A percentile compares a stretch with the other conserved stretches of the same genome.
phyloP scores from a whole-genome alignment of 2,329 filamentous ascomycete species.

The Claviceps arundinis region DNA sequence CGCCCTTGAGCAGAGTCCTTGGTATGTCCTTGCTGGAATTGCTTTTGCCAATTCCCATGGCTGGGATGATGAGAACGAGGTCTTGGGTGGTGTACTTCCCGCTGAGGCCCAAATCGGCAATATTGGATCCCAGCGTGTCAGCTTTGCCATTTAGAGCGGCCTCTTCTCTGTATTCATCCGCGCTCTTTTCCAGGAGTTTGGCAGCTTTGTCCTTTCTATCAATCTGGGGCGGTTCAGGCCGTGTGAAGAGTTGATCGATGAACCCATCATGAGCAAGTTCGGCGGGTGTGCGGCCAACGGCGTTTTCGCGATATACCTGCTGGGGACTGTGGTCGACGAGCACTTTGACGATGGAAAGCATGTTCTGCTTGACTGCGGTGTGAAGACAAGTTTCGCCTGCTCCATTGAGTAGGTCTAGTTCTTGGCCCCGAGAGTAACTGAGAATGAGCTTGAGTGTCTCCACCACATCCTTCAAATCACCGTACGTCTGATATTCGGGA shows the following conservation, averaged over 20 bases:
- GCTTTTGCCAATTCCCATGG: conserved; percentile 14
- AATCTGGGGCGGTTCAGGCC: conserved; percentile 6
- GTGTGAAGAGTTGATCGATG: conserved; percentile 24
- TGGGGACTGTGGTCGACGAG: conserved; percentile 43
- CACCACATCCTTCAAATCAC: conserved; percentile 18
- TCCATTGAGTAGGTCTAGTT: conserved; percentile 46
- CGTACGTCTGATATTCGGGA: conserved; percentile 10
- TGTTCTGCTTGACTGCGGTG: conserved; percentile 30
- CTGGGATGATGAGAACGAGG: conserved; percentile 13
- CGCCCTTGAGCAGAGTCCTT: conserved; percentile 8
- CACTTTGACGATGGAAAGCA: conserved; percentile 23
- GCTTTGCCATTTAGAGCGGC: conserved; percentile 6
- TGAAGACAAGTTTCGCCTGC: conserved; percentile 55
- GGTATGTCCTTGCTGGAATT: conserved; percentile 3
- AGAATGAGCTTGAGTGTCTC: conserved; percentile 37
- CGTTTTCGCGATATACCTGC: conserved; percentile 58
- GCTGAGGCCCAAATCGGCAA: conserved; percentile 15
- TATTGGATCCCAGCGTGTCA: conserved; percentile 10
- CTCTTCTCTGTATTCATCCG: background rate
- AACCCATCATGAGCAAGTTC: conserved; percentile 51
- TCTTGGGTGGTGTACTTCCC: conserved; percentile 15
- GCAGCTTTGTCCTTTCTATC: conserved; percentile 4
- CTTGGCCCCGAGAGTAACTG: conserved; percentile 40
- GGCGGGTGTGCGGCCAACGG: conserved; percentile 58
- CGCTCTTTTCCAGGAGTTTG: conserved; percentile 7